Evolutionary conservation across 2,329 filamentous ascomycete genomes (phyloP).

Genomic region (Dryadomyces quercus-mongolicae): DNA sequence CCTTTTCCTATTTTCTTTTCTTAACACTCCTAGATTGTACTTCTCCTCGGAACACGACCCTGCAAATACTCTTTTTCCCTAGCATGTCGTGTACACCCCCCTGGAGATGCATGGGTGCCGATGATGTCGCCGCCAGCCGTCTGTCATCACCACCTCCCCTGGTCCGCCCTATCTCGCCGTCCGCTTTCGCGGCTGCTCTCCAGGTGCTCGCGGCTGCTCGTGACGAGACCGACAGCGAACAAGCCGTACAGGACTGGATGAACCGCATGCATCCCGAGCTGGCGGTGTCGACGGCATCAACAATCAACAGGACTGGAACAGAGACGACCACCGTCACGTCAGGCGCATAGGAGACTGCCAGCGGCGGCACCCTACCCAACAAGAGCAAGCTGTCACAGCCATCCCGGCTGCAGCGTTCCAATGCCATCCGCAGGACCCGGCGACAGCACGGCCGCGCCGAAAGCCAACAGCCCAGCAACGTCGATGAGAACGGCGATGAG

Average conservation of each 20-base stretch:
- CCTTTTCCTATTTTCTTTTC: not conserved
- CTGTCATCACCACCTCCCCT: not conserved
- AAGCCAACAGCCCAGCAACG: not conserved
- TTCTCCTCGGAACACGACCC: not conserved
- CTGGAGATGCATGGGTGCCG: conserved; percentile 1
- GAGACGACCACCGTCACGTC: not conserved
- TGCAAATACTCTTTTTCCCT: not conserved
- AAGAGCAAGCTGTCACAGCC: no score
- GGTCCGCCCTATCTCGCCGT: not conserved
- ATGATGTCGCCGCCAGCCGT: not conserved
- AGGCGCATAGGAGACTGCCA: not conserved
- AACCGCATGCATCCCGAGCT: not conserved
- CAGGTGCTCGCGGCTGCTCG: not conserved
- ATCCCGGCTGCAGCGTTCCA: no score
- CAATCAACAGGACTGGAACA: no score
- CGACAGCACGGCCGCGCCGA: not conserved
- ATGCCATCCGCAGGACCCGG: not conserved
- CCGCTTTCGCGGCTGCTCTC: conserved; percentile 2
- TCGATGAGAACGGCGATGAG: not conserved
- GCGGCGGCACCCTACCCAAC: not conserved
- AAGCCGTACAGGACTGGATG: not conserved
- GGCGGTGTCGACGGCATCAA: not conserved
- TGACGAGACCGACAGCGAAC: not conserved
- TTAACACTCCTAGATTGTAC: not conserved
- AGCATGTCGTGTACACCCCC: conserved; percentile 2